Evolutionary conservation across 2,329 filamentous ascomycete genomes (phyloP), one percentile per base, ranked within the genome.

Genomic region (Dothiorella sarmentorum): DNA sequence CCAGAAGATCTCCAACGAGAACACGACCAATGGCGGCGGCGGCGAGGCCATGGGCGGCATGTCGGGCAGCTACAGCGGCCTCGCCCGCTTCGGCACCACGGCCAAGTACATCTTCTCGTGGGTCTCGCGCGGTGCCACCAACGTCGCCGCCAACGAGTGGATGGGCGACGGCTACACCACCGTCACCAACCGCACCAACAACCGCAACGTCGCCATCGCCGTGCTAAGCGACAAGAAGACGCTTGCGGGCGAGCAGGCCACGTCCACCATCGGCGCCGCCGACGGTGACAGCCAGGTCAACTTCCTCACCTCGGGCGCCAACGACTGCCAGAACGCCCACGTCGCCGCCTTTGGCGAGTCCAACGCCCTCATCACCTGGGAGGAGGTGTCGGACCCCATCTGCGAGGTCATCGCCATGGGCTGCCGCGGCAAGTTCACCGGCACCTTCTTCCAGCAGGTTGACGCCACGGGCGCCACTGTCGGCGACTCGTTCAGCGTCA

Each of bases 31-130:
- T 65, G 83, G 83, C 37, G 82, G 69, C 5, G 77, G 75, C 38
- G 81, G 82, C 47, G 83, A 86, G 68, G 73, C 82, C 26, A 80
- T 85, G 78, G 84, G 84, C 38, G 84, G 84, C 55, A 86, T 83
- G 81, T 76, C 77, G n/a, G 84, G 84, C 27, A 85, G 82, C 2
- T 86, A 85, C 74, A 83, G 80, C 64, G 74, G 72, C 7, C 77
- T 86, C 18, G 80, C 79, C 11, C 78, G 79, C 4, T 84, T 85
- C 70, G 69, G 77, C 43, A 75, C 73, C 59, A 76, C 75, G 18
- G 75, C 76, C 55, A 73, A 75, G 1, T 86, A 86, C 69, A 82
- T 85, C 71, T 84, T 85, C 68, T 75, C 82, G 18, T 86, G 83
- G 84, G 81, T 84, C 15, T 85, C 83, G 0, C 80, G 83, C 17